These are phyloP conservation scores for Tolypocladium ovalisporum DNA, from an alignment of 2,329 filamentous ascomycete genomes.

Conservation along the genomic window DNA sequence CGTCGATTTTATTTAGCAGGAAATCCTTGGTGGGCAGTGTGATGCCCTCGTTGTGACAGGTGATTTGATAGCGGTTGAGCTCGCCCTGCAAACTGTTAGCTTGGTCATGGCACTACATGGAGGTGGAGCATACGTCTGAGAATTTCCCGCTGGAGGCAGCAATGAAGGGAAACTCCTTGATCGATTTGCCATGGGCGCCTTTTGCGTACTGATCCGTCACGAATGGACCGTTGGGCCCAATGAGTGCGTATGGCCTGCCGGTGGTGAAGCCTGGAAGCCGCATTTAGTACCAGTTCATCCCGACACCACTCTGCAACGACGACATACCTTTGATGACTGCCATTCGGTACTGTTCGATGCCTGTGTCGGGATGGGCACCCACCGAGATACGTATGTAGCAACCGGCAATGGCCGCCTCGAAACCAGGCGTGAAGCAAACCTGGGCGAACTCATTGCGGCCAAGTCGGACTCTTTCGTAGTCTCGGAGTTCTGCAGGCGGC, in stretches of 20 bases:
- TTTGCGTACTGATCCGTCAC: conserved; percentile 78
- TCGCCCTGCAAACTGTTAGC: conserved; percentile 46
- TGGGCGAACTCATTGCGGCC: conserved; percentile 79
- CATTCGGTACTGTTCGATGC: conserved; percentile 75
- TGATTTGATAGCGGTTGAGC: conserved; percentile 69
- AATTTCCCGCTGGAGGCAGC: conserved; percentile 78
- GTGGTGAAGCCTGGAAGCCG: conserved; percentile 55
- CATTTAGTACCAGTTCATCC: conserved; percentile 2
- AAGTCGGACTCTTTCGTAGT: conserved; percentile 75
- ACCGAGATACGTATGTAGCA: conserved; percentile 81
- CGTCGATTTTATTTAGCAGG: conserved; percentile 61
- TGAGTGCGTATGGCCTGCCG: conserved; percentile 75
- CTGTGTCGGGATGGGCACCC: conserved; percentile 62
- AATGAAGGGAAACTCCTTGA: conserved; percentile 82
- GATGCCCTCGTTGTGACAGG: conserved; percentile 60
- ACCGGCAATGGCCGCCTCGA: conserved; percentile 69
- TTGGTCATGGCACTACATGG: background rate
- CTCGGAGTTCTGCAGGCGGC: conserved; percentile 61
- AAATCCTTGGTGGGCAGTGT: conserved; percentile 62
- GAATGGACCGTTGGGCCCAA: conserved; percentile 65
- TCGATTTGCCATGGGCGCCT: conserved; percentile 70
- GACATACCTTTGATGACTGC: conserved; percentile 67
- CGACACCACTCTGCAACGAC: background rate
- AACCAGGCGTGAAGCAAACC: conserved; percentile 87
- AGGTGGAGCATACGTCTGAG: conserved; percentile 50